Evolutionary conservation across 2,329 filamentous ascomycete genomes (phyloP), one percentile per base, ranked within the genome.

Genomic region (Diaporthe ampelina): DNA sequence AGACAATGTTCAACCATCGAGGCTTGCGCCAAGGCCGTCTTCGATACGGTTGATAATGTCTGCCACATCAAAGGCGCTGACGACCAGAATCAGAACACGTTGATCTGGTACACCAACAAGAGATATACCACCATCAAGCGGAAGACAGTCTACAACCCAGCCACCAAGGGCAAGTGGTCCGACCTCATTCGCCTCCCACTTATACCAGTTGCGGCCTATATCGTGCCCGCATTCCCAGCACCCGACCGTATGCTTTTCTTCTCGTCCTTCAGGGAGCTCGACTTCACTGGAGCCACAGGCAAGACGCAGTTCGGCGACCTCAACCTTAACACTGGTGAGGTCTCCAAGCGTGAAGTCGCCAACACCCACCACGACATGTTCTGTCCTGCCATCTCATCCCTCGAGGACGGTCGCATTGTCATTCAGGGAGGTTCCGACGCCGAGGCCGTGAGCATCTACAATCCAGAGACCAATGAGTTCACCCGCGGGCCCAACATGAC

Each of bases 291-390:
- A 17, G 75, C 74, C 2, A 77, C 77, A 1, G 78, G 78, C 7
- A 67, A 76, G 67, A 79, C 78, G 4, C 67, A 76, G 43, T 67
- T 79, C 74, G 11, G 74, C 76, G 24, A 45, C 76, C 24, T 79
- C 76, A 32, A 70, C 65, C 7, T 75, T 71, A 32, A n/a, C 10
- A 26, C 57, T 69, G 79, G 80, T 73, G 74, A 76, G 40, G 74
- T 83, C 15, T 79, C 81, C 26, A 61, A 81, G 29, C 79, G 79
- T 24, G 80, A 79, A 45, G 79, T 85, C 10, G 79, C 81, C 57
- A 79, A 87, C 74, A 89, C 86, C 0, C 77, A 83, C 5, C 86
- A 89, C 76, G 87, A 89, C 77, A 90, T 89, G 88, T 90, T 89
- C 76, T 90, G 89, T 77, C 88, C 89, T 0, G 89, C 88, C 2